Conservation (phyloP, 331 rosid species). For the Stylosanthes scabra region DNA sequence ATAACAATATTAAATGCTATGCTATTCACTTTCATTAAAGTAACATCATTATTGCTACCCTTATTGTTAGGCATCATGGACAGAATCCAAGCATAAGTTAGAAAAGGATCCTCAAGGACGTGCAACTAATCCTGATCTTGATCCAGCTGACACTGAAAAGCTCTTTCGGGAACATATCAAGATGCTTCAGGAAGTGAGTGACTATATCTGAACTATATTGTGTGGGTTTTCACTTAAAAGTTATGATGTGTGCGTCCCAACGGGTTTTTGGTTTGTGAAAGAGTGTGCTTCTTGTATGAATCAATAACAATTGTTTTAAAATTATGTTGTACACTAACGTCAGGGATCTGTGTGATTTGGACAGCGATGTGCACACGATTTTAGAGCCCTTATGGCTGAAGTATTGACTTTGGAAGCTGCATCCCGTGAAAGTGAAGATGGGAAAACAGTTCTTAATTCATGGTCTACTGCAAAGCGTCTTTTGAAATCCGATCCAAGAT, state of each 20-base stretch:
- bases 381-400: slow-evolving; percentile 73
- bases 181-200: slow-evolving; percentile 91
- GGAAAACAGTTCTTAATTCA: slow-evolving; percentile 83
- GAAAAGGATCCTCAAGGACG: slow-evolving; percentile 97
- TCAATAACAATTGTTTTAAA: slow-evolving; percentile 2
- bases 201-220: slow-evolving; percentile 22
- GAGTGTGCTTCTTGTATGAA: background rate
- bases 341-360: slow-evolving; percentile 36
- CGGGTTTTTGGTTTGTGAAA: background rate
- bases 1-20: slow-evolving; percentile 17
- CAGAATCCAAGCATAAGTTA: slow-evolving; percentile 79
- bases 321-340: slow-evolving; percentile 33
- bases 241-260: background rate
- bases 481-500: slow-evolving; percentile 77
- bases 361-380: slow-evolving; percentile 86
- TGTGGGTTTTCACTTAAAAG: background rate
- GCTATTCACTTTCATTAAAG: slow-evolving; percentile 11
- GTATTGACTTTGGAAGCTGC: slow-evolving; percentile 73
- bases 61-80: slow-evolving; percentile 91
- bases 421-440: slow-evolving; percentile 67
- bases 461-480: slow-evolving; percentile 89
- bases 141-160: slow-evolving; percentile 82
- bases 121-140: slow-evolving; percentile 78
- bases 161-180: slow-evolving; percentile 87
- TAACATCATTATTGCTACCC: slow-evolving; percentile 17